These are phyloP conservation scores for Bocquillonia castaneifolia DNA, from an alignment of 441 rosid species.

Conservation along the genomic window DNA sequence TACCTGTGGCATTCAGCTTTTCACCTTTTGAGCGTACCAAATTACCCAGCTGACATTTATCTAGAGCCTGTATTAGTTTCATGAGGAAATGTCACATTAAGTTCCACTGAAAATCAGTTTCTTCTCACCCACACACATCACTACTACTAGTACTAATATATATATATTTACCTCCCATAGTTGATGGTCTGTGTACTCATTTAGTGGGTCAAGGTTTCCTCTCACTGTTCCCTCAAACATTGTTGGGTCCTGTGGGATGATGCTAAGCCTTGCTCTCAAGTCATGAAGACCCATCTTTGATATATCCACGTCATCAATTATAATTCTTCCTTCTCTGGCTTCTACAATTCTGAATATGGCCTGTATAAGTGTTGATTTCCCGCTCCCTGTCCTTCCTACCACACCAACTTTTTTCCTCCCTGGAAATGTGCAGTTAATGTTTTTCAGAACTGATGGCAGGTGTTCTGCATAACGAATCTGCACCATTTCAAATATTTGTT, in stretches of 20 bases:
- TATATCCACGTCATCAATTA: conserved; percentile 73
- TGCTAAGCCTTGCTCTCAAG: conserved; percentile 78
- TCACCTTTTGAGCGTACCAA: conserved; percentile 58
- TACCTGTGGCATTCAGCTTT: conserved; percentile 70
- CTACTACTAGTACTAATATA: too few species aligned
- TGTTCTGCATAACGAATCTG: conserved; percentile 93
- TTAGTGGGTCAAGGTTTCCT: conserved; percentile 77
- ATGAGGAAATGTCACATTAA: background rate
- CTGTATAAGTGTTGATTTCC: conserved; percentile 88
- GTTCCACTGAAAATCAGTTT: too few species aligned
- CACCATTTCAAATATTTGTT: conserved; percentile 6
- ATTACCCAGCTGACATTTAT: conserved; percentile 80
- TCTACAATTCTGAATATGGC: conserved; percentile 86
- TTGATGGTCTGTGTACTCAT: conserved; percentile 54
- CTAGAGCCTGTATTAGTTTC: conserved; percentile 47
- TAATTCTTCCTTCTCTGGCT: conserved; percentile 74
- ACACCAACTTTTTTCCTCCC: conserved; percentile 84
- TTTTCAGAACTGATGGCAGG: conserved; percentile 74
- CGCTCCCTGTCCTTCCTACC: conserved; percentile 94
- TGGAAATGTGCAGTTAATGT: conserved; percentile 76
- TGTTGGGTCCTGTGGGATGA: conserved; percentile 93
- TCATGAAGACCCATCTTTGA: conserved; percentile 84
- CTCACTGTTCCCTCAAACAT: conserved; percentile 87
- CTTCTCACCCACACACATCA: too few species aligned
- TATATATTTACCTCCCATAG: conserved; percentile 76